These are phyloP conservation scores for Globisporangium heterothallicum DNA, from an alignment of 352 stramenopile genomes.

Conservation along the genomic window DNA sequence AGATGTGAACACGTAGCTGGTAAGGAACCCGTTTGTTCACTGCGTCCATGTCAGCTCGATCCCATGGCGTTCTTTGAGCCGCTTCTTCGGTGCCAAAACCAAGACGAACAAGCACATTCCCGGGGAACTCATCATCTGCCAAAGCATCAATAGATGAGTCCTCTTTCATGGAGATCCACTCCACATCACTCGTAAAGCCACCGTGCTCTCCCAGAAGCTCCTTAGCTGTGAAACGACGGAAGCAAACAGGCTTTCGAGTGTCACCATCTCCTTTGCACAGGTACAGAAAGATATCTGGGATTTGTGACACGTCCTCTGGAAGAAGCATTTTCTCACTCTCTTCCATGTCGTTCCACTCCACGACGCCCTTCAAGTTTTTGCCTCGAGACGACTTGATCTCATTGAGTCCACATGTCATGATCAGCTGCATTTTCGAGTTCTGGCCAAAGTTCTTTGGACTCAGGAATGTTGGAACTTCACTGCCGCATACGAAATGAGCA, in stretches of 20 bases:
- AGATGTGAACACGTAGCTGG: conserved; percentile 81
- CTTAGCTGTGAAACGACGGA: conserved; percentile 71
- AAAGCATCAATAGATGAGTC: conserved; percentile 77
- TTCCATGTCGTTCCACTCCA: conserved; percentile 80
- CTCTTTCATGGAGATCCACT: conserved; percentile 81
- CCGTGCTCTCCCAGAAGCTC: conserved; percentile 53
- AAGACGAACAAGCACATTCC: conserved; percentile 73
- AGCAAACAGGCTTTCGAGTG: conserved; percentile 63
- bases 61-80: conserved; percentile 48
- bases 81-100: conserved; percentile 76
- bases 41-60: conserved; percentile 40
- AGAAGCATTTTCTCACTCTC: conserved; percentile 76
- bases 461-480: conserved; percentile 67
- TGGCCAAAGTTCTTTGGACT: conserved; percentile 65
- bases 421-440: conserved; percentile 74
- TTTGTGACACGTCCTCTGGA: conserved; percentile 59
- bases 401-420: conserved; percentile 59
- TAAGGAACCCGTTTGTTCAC: conserved; percentile 80
- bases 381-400: conserved; percentile 49
- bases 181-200: conserved; percentile 46
- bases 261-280: conserved; percentile 67
- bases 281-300: conserved; percentile 89
- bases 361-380: conserved; percentile 72
- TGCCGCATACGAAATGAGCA: conserved; percentile 70
- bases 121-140: conserved; percentile 72